A percentile compares a stretch with the other conserved stretches of the same genome.
Evolutionary conservation across 2,329 filamentous ascomycete genomes (phyloP).

Genomic region (Neonectria faginata): DNA sequence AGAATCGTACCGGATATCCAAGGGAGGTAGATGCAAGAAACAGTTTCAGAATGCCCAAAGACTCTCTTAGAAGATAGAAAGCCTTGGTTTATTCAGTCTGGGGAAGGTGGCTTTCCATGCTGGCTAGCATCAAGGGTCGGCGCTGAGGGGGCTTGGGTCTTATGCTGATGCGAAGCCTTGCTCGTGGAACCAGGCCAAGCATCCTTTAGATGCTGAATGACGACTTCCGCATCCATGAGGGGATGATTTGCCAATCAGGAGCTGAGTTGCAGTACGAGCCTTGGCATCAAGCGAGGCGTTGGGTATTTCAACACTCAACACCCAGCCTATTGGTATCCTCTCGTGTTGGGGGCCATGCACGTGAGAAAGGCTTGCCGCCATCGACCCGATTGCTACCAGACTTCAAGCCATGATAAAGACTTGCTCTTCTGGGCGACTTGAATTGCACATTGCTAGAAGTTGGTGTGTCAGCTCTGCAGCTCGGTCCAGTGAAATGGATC

Average conservation of each 20-base stretch:
- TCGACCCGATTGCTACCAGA: background rate
- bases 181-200: background rate
- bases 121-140: background rate
- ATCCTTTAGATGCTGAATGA: background rate
- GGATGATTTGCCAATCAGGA: background rate
- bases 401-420: background rate
- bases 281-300: background rate
- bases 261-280: background rate
- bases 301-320: background rate
- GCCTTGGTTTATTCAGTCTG: background rate
- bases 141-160: background rate
- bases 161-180: background rate
- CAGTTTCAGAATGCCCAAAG: background rate
- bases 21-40: background rate
- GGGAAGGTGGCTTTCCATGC: background rate
- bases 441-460: background rate
- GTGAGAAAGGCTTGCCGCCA: background rate
- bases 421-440: background rate
- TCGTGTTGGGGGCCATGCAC: background rate
- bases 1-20: background rate
- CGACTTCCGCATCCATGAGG: background rate
- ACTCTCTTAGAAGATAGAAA: background rate
- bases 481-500: background rate
- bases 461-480: background rate
- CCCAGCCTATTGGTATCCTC: background rate